Evolutionary conservation across 2,329 filamentous ascomycete genomes (phyloP).

Genomic region (Paraphoma chrysanthemicola): DNA sequence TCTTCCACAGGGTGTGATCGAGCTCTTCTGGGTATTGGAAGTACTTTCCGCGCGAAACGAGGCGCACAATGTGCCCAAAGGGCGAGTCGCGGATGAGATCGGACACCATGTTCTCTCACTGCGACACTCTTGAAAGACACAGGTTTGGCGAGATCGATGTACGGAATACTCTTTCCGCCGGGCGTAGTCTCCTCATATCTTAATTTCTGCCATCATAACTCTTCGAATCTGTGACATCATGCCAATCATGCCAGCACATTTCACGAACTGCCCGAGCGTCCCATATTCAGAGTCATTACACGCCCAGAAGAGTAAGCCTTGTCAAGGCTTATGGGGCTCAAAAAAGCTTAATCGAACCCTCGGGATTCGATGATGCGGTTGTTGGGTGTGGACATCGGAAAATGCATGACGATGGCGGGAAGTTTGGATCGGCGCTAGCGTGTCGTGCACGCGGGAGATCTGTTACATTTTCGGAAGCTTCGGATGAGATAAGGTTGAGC

Average conservation of each 20-base stretch:
- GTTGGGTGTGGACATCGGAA: neutral
- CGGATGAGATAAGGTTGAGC: neutral
- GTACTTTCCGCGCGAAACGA: constrained; percentile 46
- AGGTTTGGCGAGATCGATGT: neutral
- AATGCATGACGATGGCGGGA: neutral
- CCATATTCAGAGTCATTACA: neutral
- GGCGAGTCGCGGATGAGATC: constrained; percentile 31
- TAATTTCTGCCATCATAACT: neutral
- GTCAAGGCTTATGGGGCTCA: neutral
- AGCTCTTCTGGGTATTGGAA: constrained; percentile 57
- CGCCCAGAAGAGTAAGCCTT: neutral
- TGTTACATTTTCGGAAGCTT: neutral
- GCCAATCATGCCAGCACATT: neutral
- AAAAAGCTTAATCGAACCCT: neutral
- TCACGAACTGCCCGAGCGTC: neutral
- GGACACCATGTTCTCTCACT: constrained; percentile 7
- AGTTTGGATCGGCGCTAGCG: neutral
- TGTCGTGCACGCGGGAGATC: neutral
- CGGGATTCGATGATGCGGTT: neutral
- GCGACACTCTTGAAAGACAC: neutral
- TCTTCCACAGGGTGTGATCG: constrained; percentile 57
- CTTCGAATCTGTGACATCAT: neutral
- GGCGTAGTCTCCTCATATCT: neutral
- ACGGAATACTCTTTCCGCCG: neutral
- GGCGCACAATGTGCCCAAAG: constrained; percentile 49